phyloP scores from a whole-genome alignment of 176 grass and related monocot species.

The Avena insularis region DNA sequence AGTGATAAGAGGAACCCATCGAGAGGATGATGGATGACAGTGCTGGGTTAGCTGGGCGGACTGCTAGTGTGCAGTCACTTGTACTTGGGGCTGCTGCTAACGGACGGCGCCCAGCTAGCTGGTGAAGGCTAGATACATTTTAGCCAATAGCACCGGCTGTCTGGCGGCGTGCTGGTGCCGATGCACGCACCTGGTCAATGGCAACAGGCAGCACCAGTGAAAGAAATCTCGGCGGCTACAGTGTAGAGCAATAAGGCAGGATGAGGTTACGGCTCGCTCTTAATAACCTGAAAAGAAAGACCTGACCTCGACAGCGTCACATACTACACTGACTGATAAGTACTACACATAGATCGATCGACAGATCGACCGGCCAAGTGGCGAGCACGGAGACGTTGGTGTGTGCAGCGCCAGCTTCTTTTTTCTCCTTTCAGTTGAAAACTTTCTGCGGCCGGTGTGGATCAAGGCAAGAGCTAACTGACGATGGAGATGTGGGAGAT shows the following conservation, averaged over 20 bases:
- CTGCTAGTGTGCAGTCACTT: neutral
- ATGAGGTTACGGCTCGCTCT: neutral
- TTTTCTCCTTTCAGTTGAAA: neutral
- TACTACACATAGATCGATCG: neutral
- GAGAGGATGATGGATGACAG: neutral
- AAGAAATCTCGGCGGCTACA: neutral
- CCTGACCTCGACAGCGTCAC: neutral
- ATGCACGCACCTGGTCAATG: constrained; percentile 42
- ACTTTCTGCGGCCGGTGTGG: constrained; percentile 11
- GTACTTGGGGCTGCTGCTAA: constrained; percentile 18
- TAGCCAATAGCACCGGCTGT: constrained; percentile 3
- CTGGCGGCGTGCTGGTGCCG: constrained; percentile 1
- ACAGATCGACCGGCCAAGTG: neutral
- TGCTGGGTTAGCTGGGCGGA: constrained; percentile 1
- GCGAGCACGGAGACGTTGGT: neutral
- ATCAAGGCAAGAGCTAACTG: constrained; percentile 34
- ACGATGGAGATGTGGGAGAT: constrained; percentile 41
- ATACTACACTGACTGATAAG: neutral
- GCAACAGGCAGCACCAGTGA: constrained; percentile 20
- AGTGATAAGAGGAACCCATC: neutral
- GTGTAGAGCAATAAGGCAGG: neutral
- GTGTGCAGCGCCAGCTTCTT: neutral
- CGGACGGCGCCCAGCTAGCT: neutral
- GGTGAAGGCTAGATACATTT: constrained; percentile 5
- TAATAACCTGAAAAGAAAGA: neutral